phyloP scores from a whole-genome alignment of 2,329 filamentous ascomycete species.

The Exophiala oligosperma region DNA sequence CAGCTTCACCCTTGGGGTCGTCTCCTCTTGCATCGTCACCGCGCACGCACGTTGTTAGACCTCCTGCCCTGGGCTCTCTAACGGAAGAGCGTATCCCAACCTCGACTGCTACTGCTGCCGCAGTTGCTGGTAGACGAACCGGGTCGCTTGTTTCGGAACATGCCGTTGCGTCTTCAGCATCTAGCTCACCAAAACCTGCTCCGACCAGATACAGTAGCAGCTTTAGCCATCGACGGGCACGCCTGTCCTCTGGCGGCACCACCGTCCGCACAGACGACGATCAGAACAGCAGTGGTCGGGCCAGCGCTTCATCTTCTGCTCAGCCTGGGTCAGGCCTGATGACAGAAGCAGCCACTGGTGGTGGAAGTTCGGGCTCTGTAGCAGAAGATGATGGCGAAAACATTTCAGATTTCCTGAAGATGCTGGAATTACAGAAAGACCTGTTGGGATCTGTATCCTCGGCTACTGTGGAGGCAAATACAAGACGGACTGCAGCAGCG shows the following conservation, averaged over 20 bases:
- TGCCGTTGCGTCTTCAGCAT: conserved; percentile 63
- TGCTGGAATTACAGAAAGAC: conserved; percentile 84
- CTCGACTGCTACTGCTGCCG: conserved; percentile 36
- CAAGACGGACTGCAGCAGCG: conserved; percentile 74
- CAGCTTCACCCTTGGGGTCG: conserved; percentile 71
- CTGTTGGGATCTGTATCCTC: conserved; percentile 67
- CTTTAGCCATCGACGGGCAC: conserved; percentile 80
- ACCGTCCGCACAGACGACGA: conserved; percentile 55
- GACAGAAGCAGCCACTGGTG: conserved; percentile 60
- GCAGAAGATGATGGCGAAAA: conserved; percentile 80
- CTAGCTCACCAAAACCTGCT: conserved; percentile 75
- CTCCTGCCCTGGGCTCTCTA: conserved; percentile 37
- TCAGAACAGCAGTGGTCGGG: conserved; percentile 58
- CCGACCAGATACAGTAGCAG: conserved; percentile 90
- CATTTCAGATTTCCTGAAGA: conserved; percentile 88
- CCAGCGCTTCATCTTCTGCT: conserved; percentile 52
- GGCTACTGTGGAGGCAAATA: conserved; percentile 62
- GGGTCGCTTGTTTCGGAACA: conserved; percentile 61
- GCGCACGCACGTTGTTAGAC: conserved; percentile 47
- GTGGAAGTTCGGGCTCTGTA: conserved; percentile 63
- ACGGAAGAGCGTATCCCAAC: conserved; percentile 43
- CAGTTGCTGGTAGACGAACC: conserved; percentile 37
- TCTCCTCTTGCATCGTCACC: conserved; percentile 54
- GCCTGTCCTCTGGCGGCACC: conserved; percentile 73
- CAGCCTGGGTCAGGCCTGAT: conserved; percentile 78